A percentile compares a stretch with the other conserved stretches of the same genome.
phyloP scores from a whole-genome alignment of 2,329 filamentous ascomycete genomes.

The Paecilomyces niveus region DNA sequence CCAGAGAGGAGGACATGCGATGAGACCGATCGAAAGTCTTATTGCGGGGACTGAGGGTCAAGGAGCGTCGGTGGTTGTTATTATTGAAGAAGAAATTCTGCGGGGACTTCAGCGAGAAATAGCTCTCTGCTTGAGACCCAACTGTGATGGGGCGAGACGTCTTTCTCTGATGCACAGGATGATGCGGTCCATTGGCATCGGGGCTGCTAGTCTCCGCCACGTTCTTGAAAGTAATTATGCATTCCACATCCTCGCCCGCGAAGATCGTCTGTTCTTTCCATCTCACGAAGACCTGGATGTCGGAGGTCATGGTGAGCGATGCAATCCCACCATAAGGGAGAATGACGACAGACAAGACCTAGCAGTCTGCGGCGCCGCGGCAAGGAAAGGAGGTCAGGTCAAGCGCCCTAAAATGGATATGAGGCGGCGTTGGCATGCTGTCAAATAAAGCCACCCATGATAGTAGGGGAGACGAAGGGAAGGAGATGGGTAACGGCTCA shows the following conservation, averaged over 20 bases:
- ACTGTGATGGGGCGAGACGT: constrained; percentile 28
- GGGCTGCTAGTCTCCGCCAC: constrained; percentile 45
- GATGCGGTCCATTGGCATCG: constrained; percentile 22
- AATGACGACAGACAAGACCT: constrained; percentile 8
- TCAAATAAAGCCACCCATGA: constrained; percentile 11
- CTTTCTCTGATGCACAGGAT: constrained; percentile 27
- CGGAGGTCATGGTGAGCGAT: constrained; percentile 47
- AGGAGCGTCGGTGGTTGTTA: constrained; percentile 27
- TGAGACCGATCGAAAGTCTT: constrained; percentile 23
- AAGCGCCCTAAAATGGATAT: constrained; percentile 5
- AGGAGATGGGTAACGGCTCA: constrained; percentile 3
- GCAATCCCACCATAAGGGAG: constrained; percentile 25
- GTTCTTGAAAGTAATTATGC: constrained; percentile 95
- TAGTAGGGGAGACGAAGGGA: constrained; percentile 5
- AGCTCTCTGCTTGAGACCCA: constrained; percentile 27
- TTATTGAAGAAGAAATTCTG: constrained; percentile 28
- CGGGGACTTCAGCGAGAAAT: constrained; percentile 32
- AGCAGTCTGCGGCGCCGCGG: constrained; percentile 7
- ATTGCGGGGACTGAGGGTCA: constrained; percentile 24
- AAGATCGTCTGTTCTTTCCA: constrained; percentile 95
- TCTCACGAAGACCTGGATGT: constrained; percentile 91
- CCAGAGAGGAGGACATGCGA: constrained; percentile 33
- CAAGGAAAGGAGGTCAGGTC: constrained; percentile 8
- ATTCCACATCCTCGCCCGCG: constrained; percentile 91
- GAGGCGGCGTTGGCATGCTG: constrained; percentile 19